A percentile compares a stretch with the other conserved stretches of the same genome.
Conservation (phyloP, 2,329 filamentous ascomycete species). For the Chrysoporthe deuterocubensis region DNA sequence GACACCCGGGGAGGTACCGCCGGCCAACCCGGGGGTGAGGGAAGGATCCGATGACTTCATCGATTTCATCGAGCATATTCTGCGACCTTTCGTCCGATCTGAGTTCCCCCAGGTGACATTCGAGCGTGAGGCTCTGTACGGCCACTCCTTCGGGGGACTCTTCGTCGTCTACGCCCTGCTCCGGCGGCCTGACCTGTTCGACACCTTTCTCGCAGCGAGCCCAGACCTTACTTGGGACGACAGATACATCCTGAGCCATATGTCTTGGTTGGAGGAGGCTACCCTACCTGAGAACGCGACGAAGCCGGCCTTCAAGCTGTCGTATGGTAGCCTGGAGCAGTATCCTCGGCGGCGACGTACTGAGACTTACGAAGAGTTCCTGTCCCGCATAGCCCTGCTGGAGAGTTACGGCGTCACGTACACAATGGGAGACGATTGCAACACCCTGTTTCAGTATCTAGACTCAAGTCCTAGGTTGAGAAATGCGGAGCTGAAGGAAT, state of each 20-base stretch:
- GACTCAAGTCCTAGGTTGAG: slow-evolving; percentile 29
- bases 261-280: slow-evolving; percentile 27
- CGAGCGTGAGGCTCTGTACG: slow-evolving; percentile 32
- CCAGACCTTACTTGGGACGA: slow-evolving; percentile 32
- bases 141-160: slow-evolving; percentile 35
- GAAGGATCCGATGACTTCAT: slow-evolving; percentile 33
- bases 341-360: slow-evolving; percentile 30
- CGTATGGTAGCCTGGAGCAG: slow-evolving; percentile 32
- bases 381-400: slow-evolving; percentile 25
- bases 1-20: slow-evolving; percentile 25
- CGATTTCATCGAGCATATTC: slow-evolving; percentile 31
- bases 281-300: slow-evolving; percentile 1
- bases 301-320: slow-evolving; percentile 32
- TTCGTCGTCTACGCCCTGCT: slow-evolving; percentile 34
- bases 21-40: slow-evolving; percentile 20
- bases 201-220: slow-evolving; percentile 34
- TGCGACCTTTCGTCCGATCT: slow-evolving; percentile 32
- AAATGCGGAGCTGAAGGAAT: slow-evolving; percentile 33
- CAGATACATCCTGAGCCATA: slow-evolving; percentile 30
- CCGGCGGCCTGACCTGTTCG: slow-evolving; percentile 32
- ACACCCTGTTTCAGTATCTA: slow-evolving; percentile 31
- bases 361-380: slow-evolving; percentile 32
- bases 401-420: slow-evolving; percentile 20
- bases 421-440: slow-evolving; percentile 30
- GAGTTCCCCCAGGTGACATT: slow-evolving; percentile 33